Base-by-base conservation (phyloP, 495 filamentous ascomycete genomes). In the Aspergillus incahuasiensis region DNA sequence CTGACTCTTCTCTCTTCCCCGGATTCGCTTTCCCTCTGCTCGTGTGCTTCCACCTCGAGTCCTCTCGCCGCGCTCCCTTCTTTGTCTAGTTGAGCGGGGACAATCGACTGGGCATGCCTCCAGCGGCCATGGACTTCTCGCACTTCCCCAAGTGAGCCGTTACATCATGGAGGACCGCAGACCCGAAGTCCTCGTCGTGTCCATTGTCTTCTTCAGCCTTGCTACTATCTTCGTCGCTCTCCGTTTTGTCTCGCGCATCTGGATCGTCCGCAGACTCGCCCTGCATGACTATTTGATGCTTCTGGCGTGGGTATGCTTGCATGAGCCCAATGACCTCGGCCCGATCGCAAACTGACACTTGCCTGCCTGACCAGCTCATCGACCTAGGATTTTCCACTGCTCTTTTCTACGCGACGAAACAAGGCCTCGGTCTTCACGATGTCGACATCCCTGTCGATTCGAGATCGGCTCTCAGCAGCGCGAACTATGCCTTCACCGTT, bases 241-340 rank as follows among this genome's bases (percentile, higher is more conserved):
- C 2, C 81, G 91, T 20, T 76, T 95, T 51, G 61, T 89, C 25
- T 90, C 88, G 35, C 81, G 91, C 21, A 75, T 83, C 43, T 83
- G 80, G 28, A 85, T 97, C 34, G 84, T 95, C 44, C 82, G 81
- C 57, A 82, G 74, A 53, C 68, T 91, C 13, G 79, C 77, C 25
- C 75, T 77, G 66, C 90, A 96, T 67, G 92, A 97, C 72, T 90
- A 89, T 73, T 79, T 89, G 61, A 95, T 97, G 57, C 65, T 91
- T 20, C 40, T 90, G 54, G 90, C 91, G 58, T 96, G 89, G 92
- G 79, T 90, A 74, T 60, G 75, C 72, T 34, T 58, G 40, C 51
- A 19, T 6, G 39, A n/a, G 25, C 43, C 34, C 34, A 41, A 7
- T 25, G 18, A 40, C 13, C 40, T 18, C 11, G 13, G 45, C 16